phyloP scores from a whole-genome alignment of 179 eudicot species.

The Camellia oleifera region DNA sequence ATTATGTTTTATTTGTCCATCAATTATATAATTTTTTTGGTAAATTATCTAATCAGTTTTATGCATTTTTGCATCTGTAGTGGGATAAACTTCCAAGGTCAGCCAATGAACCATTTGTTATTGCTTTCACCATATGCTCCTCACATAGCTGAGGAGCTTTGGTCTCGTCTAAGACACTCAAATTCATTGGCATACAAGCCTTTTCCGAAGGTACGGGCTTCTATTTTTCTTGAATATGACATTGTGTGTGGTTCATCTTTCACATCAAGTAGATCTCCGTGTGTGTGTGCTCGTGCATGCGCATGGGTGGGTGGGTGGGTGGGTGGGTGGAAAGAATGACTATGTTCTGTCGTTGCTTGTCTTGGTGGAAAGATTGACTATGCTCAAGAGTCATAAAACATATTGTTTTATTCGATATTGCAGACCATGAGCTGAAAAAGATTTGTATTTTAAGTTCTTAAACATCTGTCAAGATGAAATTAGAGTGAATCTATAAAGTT shows the following conservation, averaged over 20 bases:
- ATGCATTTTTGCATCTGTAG: slow-evolving; percentile 33
- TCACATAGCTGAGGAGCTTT: slow-evolving; percentile 96
- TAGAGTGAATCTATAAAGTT: too few species aligned
- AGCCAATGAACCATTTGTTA: slow-evolving; percentile 68
- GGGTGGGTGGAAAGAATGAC: background rate
- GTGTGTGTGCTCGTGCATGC: background rate
- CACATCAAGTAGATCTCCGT: background rate
- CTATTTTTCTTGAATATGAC: slow-evolving; percentile 3
- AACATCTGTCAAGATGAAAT: too few species aligned
- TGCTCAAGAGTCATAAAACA: too few species aligned
- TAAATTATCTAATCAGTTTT: background rate
- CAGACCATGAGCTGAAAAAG: too few species aligned
- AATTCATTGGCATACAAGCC: slow-evolving; percentile 70
- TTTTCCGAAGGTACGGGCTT: slow-evolving; percentile 70
- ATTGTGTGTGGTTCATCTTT: background rate
- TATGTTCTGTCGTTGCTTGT: background rate
- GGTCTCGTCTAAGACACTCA: slow-evolving; percentile 82
- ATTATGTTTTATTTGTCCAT: background rate
- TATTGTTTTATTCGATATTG: background rate
- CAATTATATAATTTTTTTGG: background rate
- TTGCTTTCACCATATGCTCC: slow-evolving; percentile 94
- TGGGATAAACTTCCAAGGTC: slow-evolving; percentile 81
- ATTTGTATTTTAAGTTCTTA: too few species aligned
- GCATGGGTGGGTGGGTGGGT: background rate
- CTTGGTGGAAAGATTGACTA: too few species aligned